Percentiles rank a stretch among this genome's conserved stretches.
Conservation (phyloP, 352 stramenopile genomes). For the Globisporangium uncinulatum region DNA sequence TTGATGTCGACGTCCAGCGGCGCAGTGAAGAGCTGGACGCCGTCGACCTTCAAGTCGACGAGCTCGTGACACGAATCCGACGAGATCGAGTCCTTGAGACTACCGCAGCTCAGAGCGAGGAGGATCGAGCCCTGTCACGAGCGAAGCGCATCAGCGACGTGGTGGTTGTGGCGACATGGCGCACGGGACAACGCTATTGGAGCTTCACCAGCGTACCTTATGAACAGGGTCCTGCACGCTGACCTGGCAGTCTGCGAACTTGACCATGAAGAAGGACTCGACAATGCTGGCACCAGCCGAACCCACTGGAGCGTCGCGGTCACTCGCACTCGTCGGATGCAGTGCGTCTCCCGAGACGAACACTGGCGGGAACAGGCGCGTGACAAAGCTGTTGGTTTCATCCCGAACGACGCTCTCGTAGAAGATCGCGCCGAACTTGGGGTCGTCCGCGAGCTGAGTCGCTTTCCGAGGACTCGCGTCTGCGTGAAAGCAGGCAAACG, state of each 20-base stretch:
- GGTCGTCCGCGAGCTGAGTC: conserved; percentile 63
- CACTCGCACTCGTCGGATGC: background rate
- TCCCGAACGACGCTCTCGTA: conserved; percentile 24
- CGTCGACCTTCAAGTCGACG: conserved; percentile 55
- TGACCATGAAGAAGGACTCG: conserved; percentile 58
- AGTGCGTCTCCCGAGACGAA: background rate
- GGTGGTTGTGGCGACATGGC: background rate
- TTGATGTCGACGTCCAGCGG: conserved; percentile 70
- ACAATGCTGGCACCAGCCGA: conserved; percentile 17
- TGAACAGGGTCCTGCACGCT: conserved; percentile 59
- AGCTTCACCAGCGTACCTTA: conserved; percentile 26
- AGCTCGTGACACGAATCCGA: conserved; percentile 40
- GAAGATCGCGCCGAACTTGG: conserved; percentile 63
- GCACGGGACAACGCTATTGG: background rate
- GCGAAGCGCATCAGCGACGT: background rate
- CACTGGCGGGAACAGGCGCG: background rate
- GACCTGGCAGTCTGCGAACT: conserved; percentile 77
- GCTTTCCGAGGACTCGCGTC: conserved; percentile 49
- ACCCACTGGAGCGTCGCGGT: background rate
- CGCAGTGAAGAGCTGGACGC: conserved; percentile 58
- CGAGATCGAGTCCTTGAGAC: conserved; percentile 49
- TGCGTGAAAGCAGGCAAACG: background rate
- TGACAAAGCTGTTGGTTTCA: conserved; percentile 14
- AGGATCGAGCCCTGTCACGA: conserved; percentile 43
- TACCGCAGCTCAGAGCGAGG: conserved; percentile 53